Conservation (phyloP, 495 filamentous ascomycete genomes). For the Lophiotrema nucula region DNA sequence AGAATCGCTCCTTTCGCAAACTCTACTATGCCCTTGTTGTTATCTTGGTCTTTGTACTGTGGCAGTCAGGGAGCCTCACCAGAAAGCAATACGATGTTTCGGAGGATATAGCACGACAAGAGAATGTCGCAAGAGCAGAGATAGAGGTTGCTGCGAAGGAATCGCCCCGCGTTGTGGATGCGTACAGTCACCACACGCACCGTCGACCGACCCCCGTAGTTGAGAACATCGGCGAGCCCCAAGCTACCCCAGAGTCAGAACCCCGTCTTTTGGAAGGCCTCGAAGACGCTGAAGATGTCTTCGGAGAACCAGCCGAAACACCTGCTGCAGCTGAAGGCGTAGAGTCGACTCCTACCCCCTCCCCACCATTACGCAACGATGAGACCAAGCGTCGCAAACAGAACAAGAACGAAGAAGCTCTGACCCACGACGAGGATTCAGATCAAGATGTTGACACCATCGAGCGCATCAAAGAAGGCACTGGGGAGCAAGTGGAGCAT, state of each 20-base stretch:
- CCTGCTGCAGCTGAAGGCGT: background rate
- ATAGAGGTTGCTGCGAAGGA: background rate
- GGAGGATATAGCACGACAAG: background rate
- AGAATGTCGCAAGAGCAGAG: background rate
- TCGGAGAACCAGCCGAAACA: background rate
- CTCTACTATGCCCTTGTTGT: slow-evolving; percentile 16
- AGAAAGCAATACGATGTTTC: background rate
- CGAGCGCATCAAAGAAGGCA: slow-evolving; percentile 2
- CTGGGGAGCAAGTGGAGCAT: slow-evolving; percentile 12
- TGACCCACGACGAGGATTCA: slow-evolving; percentile 1
- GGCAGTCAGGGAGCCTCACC: slow-evolving; percentile 1
- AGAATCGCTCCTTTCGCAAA: slow-evolving; percentile 16
- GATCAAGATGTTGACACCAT: slow-evolving; percentile 3
- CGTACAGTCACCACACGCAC: background rate
- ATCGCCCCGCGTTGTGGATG: background rate
- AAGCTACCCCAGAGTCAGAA: no score
- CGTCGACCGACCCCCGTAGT: background rate
- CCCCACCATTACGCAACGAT: background rate
- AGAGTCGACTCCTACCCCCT: background rate
- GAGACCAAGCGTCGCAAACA: background rate
- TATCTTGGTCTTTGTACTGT: slow-evolving; percentile 4
- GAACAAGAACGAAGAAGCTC: background rate
- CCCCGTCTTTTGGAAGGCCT: no score
- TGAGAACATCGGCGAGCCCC: background rate
- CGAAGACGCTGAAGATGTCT: background rate